Evolutionary conservation across 805 yeast species (phyloP).

Genomic region (Candida arabinofermentans): DNA sequence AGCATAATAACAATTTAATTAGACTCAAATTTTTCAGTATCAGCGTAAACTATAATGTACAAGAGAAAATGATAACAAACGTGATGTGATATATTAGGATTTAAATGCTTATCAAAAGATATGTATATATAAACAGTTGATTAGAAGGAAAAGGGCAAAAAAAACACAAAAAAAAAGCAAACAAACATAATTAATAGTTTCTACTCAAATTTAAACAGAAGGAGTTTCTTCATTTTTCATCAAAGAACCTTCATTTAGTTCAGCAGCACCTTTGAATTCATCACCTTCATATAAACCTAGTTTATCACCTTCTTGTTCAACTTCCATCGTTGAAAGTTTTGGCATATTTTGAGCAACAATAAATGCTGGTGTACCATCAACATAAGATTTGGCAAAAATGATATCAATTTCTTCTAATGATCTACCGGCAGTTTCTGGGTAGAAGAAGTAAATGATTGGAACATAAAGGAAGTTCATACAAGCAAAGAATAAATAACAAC

Average conservation of each 20-base stretch:
- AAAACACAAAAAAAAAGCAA: neutral
- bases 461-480: constrained; percentile 54
- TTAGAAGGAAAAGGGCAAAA: neutral
- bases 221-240: neutral
- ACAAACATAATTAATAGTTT: neutral
- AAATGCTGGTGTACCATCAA: constrained; percentile 55
- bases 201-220: neutral
- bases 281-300: constrained; percentile 44
- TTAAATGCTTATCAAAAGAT: no score
- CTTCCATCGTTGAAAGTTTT: constrained; percentile 49
- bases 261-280: constrained; percentile 13
- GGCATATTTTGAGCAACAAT: constrained; percentile 64
- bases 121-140: no score
- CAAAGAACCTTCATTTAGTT: constrained; percentile 8
- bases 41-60: no score
- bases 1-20: neutral
- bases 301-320: constrained; percentile 55
- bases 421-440: constrained; percentile 77
- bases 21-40: no score
- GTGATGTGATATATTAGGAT: no score
- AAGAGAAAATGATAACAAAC: no score
- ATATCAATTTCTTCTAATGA: constrained; percentile 73
- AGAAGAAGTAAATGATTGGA: constrained; percentile 61
- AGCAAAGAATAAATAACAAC: constrained; percentile 68
- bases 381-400: constrained; percentile 56